A percentile compares a stretch with the other conserved stretches of the same genome.
Evolutionary conservation across 805 yeast genomes (phyloP).

Genomic region (Lipomyces anomalus): DNA sequence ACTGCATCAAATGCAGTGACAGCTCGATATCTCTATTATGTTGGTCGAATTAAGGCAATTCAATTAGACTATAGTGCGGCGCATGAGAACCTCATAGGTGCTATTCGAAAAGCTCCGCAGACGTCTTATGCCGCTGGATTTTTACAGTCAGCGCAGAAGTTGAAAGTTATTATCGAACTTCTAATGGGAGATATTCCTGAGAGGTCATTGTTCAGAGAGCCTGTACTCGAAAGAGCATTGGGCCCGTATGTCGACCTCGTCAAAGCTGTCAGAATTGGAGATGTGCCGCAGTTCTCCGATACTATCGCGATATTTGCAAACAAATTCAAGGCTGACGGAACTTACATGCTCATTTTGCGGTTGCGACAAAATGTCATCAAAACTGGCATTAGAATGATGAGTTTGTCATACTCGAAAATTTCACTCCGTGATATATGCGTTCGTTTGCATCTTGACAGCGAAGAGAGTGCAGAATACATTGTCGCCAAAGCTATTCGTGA

Average conservation of each 20-base stretch:
- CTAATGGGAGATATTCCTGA: conserved; percentile 97
- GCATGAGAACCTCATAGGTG: conserved; percentile 84
- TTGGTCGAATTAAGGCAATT: conserved; percentile 84
- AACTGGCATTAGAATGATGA: conserved; percentile 92
- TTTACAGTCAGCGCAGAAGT: conserved; percentile 80
- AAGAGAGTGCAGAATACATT: conserved; percentile 93
- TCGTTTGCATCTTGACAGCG: conserved; percentile 85
- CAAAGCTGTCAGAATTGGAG: conserved; percentile 89
- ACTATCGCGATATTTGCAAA: conserved; percentile 59
- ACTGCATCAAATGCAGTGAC: conserved; percentile 79
- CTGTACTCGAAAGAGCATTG: conserved; percentile 52
- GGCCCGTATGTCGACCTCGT: conserved; percentile 82
- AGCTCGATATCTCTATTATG: conserved; percentile 85
- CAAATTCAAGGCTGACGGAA: conserved; percentile 66
- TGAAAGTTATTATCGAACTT: conserved; percentile 80
- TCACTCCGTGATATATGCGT: conserved; percentile 91
- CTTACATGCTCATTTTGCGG: conserved; percentile 76
- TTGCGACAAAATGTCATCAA: conserved; percentile 95
- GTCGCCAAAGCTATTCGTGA: conserved; percentile 95
- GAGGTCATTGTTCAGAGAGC: conserved; percentile 68
- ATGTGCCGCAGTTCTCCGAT: conserved; percentile 70
- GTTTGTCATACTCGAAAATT: conserved; percentile 83
- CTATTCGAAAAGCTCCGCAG: conserved; percentile 94
- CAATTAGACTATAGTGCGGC: conserved; percentile 91
- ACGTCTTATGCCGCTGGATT: conserved; percentile 80